Evolutionary conservation across 1,284 basidiomycete genomes (phyloP).

Genomic region (Apiotrichum akiyoshidainum): DNA sequence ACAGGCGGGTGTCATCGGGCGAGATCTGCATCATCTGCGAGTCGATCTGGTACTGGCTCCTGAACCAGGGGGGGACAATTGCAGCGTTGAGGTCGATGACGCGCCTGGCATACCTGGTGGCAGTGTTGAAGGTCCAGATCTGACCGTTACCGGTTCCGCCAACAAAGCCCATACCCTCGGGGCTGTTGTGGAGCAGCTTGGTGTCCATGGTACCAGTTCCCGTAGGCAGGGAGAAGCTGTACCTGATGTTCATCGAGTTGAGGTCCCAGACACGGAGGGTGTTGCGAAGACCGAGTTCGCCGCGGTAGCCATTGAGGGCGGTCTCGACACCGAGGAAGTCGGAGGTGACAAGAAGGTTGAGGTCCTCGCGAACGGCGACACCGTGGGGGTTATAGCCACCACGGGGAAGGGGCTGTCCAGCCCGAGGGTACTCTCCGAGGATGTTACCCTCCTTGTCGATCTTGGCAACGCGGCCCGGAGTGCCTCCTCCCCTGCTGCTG

Average conservation of each 20-base stretch:
- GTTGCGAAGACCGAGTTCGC: conserved; percentile 8
- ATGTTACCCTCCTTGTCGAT: conserved; percentile 14
- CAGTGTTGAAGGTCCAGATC: conserved; percentile 15
- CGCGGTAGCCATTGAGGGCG: conserved; percentile 5
- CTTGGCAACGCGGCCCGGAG: conserved; percentile 11
- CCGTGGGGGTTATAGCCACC: conserved; percentile 17
- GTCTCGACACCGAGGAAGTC: conserved; percentile 14
- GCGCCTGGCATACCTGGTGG: neutral
- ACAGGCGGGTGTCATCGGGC: conserved; percentile 16
- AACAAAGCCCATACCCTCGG: conserved; percentile 13
- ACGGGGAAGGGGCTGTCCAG: neutral
- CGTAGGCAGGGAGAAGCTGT: conserved; percentile 8
- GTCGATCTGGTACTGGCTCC: neutral
- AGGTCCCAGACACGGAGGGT: conserved; percentile 18
- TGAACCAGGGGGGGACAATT: conserved; percentile 2
- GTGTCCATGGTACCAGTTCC: conserved; percentile 18
- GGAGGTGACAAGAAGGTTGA: conserved; percentile 17
- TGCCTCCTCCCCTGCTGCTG: conserved; percentile 4
- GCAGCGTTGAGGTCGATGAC: conserved; percentile 15
- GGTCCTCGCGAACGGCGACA: conserved; percentile 17
- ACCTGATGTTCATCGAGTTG: conserved; percentile 6
- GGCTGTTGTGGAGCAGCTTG: conserved; percentile 11
- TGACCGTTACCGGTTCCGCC: conserved; percentile 19
- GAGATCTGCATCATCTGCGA: conserved; percentile 19
- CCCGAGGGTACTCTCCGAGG: conserved; percentile 10